Conservation (phyloP, 768 basidiomycete species). For the Dendrothele bispora region DNA sequence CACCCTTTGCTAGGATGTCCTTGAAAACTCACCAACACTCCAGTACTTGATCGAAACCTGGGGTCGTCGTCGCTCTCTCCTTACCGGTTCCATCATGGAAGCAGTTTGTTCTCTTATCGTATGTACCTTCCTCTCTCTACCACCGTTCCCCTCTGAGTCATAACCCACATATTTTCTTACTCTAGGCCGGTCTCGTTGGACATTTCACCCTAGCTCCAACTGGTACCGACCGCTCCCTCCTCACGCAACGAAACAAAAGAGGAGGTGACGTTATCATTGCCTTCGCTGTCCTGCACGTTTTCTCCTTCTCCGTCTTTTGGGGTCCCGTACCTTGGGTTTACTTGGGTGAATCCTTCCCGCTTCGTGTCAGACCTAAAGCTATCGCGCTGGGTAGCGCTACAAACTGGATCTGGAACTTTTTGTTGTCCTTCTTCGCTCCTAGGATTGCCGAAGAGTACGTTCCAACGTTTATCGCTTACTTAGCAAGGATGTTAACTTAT, state of each 20-base stretch:
- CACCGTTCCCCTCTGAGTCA: background rate
- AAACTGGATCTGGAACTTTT: conserved; percentile 76
- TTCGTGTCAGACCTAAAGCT: conserved; percentile 74
- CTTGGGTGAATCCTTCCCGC: conserved; percentile 79
- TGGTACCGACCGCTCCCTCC: conserved; percentile 42
- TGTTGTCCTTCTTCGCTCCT: conserved; percentile 71
- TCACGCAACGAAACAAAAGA: conserved; percentile 55
- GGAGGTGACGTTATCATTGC: conserved; percentile 70
- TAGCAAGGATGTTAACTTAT: background rate
- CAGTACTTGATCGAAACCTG: conserved; percentile 66
- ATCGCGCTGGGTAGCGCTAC: conserved; percentile 74
- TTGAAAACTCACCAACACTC: background rate
- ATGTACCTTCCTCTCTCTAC: conserved; percentile 13
- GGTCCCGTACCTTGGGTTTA: conserved; percentile 78
- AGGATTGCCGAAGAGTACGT: conserved; percentile 56
- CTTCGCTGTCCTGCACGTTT: conserved; percentile 77
- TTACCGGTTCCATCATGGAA: conserved; percentile 62
- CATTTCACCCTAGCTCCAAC: conserved; percentile 63
- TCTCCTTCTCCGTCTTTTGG: conserved; percentile 74
- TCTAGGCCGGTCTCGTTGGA: conserved; percentile 67
- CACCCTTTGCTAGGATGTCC: background rate
- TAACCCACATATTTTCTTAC: background rate
- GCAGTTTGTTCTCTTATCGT: conserved; percentile 64
- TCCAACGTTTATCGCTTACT: background rate
- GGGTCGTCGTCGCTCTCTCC: conserved; percentile 71